Evolutionary conservation across 2,329 filamentous ascomycete genomes (phyloP).

Genomic region (Hysterium pulicare): DNA sequence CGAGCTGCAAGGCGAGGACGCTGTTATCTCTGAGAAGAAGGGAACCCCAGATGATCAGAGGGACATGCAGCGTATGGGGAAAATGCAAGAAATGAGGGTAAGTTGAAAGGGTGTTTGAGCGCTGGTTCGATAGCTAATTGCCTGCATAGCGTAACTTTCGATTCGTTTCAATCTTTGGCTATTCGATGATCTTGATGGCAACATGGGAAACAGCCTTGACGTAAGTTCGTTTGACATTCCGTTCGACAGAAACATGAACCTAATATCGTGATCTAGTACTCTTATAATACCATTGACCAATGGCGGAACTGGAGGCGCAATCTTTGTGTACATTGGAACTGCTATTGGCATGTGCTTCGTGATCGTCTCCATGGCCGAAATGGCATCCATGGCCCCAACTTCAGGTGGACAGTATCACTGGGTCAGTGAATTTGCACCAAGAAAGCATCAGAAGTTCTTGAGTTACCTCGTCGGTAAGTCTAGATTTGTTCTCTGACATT

Average conservation of each 20-base stretch:
- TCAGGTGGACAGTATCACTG: constrained; percentile 25
- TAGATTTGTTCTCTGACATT: background rate
- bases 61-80: constrained; percentile 29
- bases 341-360: constrained; percentile 18
- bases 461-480: constrained; percentile 8
- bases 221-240: constrained; percentile 10
- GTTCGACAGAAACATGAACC: background rate
- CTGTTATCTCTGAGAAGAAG: constrained; percentile 14
- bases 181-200: constrained; percentile 24
- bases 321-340: constrained; percentile 22
- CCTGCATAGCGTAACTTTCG: constrained; percentile 17
- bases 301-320: constrained; percentile 23
- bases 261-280: constrained; percentile 11
- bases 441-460: constrained; percentile 20
- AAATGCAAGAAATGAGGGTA: constrained; percentile 21
- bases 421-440: constrained; percentile 26
- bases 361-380: constrained; percentile 26
- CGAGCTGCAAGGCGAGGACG: constrained; percentile 4
- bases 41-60: constrained; percentile 17
- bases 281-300: constrained; percentile 20
- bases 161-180: constrained; percentile 25
- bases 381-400: constrained; percentile 18
- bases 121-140: background rate
- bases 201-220: constrained; percentile 22
- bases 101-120: background rate